Percentiles rank a stretch among this genome's conserved stretches.
Conservation (phyloP, 1,139 yeast species). For the Pneumocystis canis region DNA sequence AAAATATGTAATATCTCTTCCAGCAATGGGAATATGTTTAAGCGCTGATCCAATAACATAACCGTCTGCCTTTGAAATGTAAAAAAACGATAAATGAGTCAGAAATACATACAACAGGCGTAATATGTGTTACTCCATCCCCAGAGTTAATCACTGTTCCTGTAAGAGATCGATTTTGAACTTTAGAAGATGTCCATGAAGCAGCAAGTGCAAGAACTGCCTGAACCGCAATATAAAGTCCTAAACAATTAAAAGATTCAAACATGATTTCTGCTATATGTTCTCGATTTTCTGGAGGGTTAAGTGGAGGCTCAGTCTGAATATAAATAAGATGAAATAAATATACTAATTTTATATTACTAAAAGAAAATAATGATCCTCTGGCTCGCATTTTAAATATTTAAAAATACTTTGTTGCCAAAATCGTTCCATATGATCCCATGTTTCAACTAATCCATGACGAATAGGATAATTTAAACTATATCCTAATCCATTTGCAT, state of each 20-base stretch:
- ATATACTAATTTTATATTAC: neutral
- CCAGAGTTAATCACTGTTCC: constrained; percentile 98
- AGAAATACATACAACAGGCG: constrained; percentile 45
- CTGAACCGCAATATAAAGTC: constrained; percentile 93
- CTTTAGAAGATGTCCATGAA: constrained; percentile 95
- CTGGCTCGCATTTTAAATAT: constrained; percentile 94
- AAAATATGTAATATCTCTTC: constrained; percentile 88
- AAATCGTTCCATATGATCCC: constrained; percentile 99
- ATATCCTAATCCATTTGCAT: constrained; percentile 81
- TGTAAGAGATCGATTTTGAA: constrained; percentile 83
- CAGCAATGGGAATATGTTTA: constrained; percentile 95
- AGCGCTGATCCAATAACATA: constrained; percentile 95
- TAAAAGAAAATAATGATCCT: constrained; percentile 84
- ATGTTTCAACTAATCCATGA: constrained; percentile 95
- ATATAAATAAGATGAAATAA: neutral
- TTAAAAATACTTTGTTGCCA: constrained; percentile 97
- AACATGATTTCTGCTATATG: constrained; percentile 97
- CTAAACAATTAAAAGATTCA: constrained; percentile 97
- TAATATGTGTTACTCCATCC: constrained; percentile 96
- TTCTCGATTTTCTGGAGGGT: constrained; percentile 97
- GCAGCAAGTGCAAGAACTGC: constrained; percentile 98
- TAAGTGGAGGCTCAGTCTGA: constrained; percentile 87
- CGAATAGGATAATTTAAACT: constrained; percentile 82
- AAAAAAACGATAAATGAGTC: neutral
- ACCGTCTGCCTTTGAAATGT: constrained; percentile 58